phyloP scores from a whole-genome alignment of 805 yeast genomes.

The Kodamaea lidongshanica region DNA sequence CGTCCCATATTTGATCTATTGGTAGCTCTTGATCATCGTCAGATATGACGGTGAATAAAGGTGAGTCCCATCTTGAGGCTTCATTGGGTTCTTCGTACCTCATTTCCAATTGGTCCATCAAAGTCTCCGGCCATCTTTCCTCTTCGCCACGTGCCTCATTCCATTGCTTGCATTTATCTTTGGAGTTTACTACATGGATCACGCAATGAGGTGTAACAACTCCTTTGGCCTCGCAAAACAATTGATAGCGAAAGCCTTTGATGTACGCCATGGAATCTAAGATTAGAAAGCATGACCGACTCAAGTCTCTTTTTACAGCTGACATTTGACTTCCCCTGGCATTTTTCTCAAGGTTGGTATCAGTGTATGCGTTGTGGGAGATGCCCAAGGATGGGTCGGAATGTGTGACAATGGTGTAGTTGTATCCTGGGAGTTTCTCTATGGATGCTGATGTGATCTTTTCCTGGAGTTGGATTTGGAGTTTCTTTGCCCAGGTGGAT shows the following conservation, averaged over 20 bases:
- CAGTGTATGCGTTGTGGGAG: constrained; percentile 58
- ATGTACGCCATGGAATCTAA: constrained; percentile 84
- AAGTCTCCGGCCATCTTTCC: constrained; percentile 56
- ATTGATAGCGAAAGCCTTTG: constrained; percentile 91
- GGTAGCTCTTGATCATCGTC: constrained; percentile 50
- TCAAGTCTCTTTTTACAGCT: constrained; percentile 77
- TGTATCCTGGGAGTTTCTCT: constrained; percentile 43
- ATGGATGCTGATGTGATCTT: constrained; percentile 36
- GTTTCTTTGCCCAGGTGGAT: constrained; percentile 59
- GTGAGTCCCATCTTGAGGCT: constrained; percentile 88
- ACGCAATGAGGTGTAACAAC: constrained; percentile 77
- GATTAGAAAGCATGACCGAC: constrained; percentile 66
- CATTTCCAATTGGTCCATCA: constrained; percentile 65
- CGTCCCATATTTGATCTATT: constrained; percentile 60
- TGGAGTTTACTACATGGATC: constrained; percentile 68
- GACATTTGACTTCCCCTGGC: constrained; percentile 81
- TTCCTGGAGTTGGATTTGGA: constrained; percentile 43
- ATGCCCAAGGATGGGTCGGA: constrained; percentile 77
- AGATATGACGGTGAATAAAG: constrained; percentile 64
- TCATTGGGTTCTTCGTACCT: constrained; percentile 92
- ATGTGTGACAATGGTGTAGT: constrained; percentile 59
- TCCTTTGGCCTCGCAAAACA: constrained; percentile 89
- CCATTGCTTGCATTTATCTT: constrained; percentile 58
- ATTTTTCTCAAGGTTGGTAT: constrained; percentile 70
- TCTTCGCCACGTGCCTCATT: constrained; percentile 33